A percentile compares a stretch with the other conserved stretches of the same genome.
These are phyloP conservation scores for Metschnikowia proteae DNA, from an alignment of 805 yeast species.

Conservation along the genomic window DNA sequence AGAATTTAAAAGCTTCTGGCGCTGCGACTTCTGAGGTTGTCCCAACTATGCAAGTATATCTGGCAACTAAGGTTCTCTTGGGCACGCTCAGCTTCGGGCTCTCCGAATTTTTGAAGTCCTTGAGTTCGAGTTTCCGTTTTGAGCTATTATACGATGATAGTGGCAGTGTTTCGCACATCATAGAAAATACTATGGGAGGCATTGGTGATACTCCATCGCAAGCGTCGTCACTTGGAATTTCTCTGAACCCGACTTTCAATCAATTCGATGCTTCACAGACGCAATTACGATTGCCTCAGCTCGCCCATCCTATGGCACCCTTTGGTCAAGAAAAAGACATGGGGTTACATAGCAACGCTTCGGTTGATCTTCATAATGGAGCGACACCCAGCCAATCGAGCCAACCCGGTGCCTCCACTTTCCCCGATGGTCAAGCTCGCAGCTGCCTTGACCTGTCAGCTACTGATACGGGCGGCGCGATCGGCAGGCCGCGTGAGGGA, in stretches of 20 bases:
- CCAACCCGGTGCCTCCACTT: neutral
- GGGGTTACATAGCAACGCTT: neutral
- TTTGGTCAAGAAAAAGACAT: neutral
- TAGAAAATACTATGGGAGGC: constrained; percentile 9
- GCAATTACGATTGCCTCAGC: neutral
- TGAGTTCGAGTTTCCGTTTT: constrained; percentile 28
- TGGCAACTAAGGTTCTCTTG: constrained; percentile 26
- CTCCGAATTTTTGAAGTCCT: constrained; percentile 28
- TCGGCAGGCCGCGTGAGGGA: neutral
- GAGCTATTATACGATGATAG: constrained; percentile 45
- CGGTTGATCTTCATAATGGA: neutral
- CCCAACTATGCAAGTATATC: constrained; percentile 31
- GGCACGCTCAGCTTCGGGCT: constrained; percentile 27
- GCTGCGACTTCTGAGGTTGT: constrained; percentile 37
- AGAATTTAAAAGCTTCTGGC: constrained; percentile 31
- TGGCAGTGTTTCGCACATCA: constrained; percentile 43
- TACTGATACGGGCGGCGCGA: neutral
- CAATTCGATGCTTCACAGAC: neutral
- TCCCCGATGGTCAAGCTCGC: neutral
- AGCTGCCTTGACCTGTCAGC: neutral
- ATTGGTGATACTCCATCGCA: neutral
- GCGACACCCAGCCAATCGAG: neutral
- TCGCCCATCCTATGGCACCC: neutral
- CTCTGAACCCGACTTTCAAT: neutral
- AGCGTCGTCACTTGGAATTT: neutral